Conservation (phyloP, 768 basidiomycete species). For the Pilatotrama ljubarskyi region DNA sequence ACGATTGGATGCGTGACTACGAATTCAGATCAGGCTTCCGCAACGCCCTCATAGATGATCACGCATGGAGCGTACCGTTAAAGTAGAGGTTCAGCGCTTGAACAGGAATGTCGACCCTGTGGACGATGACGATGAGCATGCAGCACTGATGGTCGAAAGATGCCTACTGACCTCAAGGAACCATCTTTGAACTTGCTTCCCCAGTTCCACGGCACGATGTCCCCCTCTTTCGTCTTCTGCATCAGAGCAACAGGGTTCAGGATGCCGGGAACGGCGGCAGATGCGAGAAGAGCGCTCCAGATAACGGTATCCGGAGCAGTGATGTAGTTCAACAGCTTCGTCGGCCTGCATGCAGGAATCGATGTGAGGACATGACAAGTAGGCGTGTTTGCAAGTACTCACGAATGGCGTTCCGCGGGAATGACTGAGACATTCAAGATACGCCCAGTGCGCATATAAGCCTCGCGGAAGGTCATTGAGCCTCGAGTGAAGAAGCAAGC, state of each 20-base stretch:
- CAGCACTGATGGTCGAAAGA: too few species aligned
- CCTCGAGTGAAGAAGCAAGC: slow-evolving; percentile 89
- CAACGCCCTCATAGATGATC: too few species aligned
- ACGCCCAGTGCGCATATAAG: slow-evolving; percentile 89
- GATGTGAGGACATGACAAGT: background rate
- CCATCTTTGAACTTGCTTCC: slow-evolving; percentile 94
- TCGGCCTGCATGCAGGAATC: slow-evolving; percentile 58
- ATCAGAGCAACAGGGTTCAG: slow-evolving; percentile 94
- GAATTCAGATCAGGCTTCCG: background rate
- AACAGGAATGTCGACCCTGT: slow-evolving; percentile 91
- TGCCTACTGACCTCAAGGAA: slow-evolving; percentile 61
- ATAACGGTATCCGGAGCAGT: slow-evolving; percentile 92
- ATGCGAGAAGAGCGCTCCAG: slow-evolving; percentile 80
- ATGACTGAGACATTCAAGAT: slow-evolving; percentile 94
- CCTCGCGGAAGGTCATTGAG: slow-evolving; percentile 93
- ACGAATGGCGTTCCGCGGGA: slow-evolving; percentile 88
- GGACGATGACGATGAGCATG: background rate
- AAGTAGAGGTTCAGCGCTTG: slow-evolving; percentile 88
- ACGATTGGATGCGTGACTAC: slow-evolving; percentile 90
- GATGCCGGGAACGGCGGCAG: slow-evolving; percentile 94
- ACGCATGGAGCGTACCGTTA: slow-evolving; percentile 52
- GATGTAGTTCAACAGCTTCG: slow-evolving; percentile 93
- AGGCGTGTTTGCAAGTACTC: slow-evolving; percentile 27
- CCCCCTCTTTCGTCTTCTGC: slow-evolving; percentile 83
- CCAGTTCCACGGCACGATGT: slow-evolving; percentile 90